Evolutionary conservation across 345 rosid genomes (phyloP).

Genomic region (Melastoma malabathricum): DNA sequence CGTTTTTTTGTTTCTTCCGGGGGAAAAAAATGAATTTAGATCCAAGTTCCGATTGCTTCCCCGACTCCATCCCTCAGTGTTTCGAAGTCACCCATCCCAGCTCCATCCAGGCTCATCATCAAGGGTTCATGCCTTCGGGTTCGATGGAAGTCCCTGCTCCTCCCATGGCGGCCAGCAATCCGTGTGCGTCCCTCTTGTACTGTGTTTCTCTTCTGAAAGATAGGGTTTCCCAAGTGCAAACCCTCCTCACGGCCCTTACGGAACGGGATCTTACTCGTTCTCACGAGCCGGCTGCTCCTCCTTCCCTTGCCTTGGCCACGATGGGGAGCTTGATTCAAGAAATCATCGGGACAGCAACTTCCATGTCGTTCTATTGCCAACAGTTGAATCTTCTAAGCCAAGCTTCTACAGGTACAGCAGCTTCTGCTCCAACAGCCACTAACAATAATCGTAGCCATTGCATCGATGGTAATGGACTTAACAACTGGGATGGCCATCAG

Average conservation of each 20-base stretch:
- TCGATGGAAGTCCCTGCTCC: conserved; percentile 8
- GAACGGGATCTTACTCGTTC: conserved; percentile 9
- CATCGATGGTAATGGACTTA: background rate
- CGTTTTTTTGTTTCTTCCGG: too few species aligned
- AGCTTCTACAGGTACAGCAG: background rate
- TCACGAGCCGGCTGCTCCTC: conserved; percentile 14
- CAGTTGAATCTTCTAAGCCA: conserved; percentile 21
- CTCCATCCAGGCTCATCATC: background rate
- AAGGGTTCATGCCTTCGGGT: conserved; percentile 7
- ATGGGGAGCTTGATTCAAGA: conserved; percentile 47
- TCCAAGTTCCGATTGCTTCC: background rate
- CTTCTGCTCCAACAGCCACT: background rate
- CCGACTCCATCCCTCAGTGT: background rate
- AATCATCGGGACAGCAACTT: conserved; percentile 48
- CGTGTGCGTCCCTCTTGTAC: conserved; percentile 32
- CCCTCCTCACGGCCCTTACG: conserved; percentile 28
- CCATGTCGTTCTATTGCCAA: conserved; percentile 54
- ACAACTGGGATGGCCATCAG: background rate
- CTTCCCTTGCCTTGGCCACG: conserved; percentile 31
- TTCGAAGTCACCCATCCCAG: background rate
- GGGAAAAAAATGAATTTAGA: too few species aligned
- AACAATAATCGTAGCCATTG: background rate
- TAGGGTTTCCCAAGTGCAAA: conserved; percentile 46
- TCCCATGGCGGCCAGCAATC: conserved; percentile 1
- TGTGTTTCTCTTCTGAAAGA: conserved; percentile 46